Evolutionary conservation across 1,139 yeast genomes (phyloP).

Genomic region (Kluyveromyces sp.): DNA sequence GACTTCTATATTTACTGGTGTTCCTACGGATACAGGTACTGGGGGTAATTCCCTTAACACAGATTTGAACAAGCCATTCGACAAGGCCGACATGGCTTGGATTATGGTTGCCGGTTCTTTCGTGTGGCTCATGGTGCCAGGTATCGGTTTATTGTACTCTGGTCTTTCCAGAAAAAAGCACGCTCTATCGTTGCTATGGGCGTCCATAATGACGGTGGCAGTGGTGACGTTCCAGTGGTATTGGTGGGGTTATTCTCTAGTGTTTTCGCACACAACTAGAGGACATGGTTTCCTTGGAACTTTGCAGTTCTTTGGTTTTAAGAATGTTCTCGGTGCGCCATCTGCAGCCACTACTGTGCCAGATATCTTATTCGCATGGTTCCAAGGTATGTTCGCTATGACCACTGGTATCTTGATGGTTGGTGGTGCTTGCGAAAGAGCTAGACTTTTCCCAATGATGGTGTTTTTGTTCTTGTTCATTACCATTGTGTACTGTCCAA

Average conservation of each 20-base stretch:
- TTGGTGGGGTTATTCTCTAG: conserved; percentile 92
- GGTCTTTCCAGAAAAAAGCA: conserved; percentile 91
- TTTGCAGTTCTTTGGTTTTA: conserved; percentile 70
- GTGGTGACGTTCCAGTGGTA: conserved; percentile 89
- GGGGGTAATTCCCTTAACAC: conserved; percentile 75
- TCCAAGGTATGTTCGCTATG: conserved; percentile 94
- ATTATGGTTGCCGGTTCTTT: conserved; percentile 65
- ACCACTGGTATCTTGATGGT: conserved; percentile 88
- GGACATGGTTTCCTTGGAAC: conserved; percentile 68
- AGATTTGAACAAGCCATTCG: conserved; percentile 68
- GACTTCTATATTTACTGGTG: conserved; percentile 27
- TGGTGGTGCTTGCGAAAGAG: conserved; percentile 97
- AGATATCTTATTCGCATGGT: conserved; percentile 78
- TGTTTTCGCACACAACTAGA: conserved; percentile 62
- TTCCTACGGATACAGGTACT: conserved; percentile 50
- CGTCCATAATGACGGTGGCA: conserved; percentile 82
- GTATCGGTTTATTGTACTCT: conserved; percentile 82
- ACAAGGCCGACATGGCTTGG: conserved; percentile 82
- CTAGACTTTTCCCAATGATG: conserved; percentile 95
- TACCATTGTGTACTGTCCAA: conserved; percentile 92
- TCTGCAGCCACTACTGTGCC: conserved; percentile 62
- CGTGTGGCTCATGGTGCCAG: conserved; percentile 94
- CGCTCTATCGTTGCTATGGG: conserved; percentile 85
- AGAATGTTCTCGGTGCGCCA: conserved; percentile 76
- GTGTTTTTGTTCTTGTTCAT: conserved; percentile 87